Evolutionary conservation across 108 stramenopile genomes (phyloP), one percentile per base, ranked within the genome.

Genomic region (Aurantiochytrium sp.): DNA sequence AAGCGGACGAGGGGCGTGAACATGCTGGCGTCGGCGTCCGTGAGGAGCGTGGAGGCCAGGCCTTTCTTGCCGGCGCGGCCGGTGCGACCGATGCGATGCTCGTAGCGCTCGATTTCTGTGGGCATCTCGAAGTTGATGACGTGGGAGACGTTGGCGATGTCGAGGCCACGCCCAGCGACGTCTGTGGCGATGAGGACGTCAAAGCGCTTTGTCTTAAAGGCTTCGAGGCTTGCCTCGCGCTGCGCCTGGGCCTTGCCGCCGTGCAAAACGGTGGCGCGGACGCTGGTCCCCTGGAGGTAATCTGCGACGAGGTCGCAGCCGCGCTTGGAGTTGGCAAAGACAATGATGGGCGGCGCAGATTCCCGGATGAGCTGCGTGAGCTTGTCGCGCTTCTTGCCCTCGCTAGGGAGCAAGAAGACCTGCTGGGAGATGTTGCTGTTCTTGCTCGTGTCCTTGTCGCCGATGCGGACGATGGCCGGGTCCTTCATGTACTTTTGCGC

Each of bases 321-420:
- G 87, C 95, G 96, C 94, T 99, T 97, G 87, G 96, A 95, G 90
- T 99, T 98, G 68, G 98, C 97, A 93, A 99, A 99, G 31, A 99
- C 97, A 59, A 99, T 96, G 54, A 96, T 90, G 39, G 96, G 96
- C 39, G 91, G 55, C 4, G 87, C 85, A 3, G 19, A 37, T 15
- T 42, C 36, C 12, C 39, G 59, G 22, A 85, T 27, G 6, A 88
- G 17, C 37, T 88, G 89, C 31, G 88, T 85, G 68, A 96, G 89
- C 30, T 94, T 92, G 37, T 88, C 89, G 89, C 96, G 96, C 90
- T 98, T 99, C 90, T 95, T 92, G 17, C 88, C 55, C 24, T 96
- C 95, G 34, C 95, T 93, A 5, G 88, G 27, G 10, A 94, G 90
- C 50, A 97, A 87, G 90, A 90, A 97, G 65, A 98, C 89, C n/a